phyloP scores from a whole-genome alignment of 2,329 filamentous ascomycete genomes.

The Ascochyta clinopodiicola region DNA sequence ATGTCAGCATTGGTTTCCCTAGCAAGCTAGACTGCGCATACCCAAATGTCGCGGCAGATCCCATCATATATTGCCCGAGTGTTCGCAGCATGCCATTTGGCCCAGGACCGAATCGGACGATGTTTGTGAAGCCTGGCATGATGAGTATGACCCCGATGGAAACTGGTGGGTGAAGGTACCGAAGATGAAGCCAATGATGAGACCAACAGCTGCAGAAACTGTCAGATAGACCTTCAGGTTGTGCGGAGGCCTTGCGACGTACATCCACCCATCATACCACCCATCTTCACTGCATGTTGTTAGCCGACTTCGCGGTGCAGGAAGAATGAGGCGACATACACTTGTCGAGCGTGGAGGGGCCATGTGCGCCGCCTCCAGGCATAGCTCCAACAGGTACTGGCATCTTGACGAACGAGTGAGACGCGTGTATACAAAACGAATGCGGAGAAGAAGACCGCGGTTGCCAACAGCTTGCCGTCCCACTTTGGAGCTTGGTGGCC shows the following conservation, averaged over 20 bases:
- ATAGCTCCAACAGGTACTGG: slow-evolving; percentile 62
- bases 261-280: slow-evolving; percentile 98
- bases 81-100: slow-evolving; percentile 93
- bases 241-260: slow-evolving; percentile 55
- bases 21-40: slow-evolving; percentile 53
- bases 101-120: slow-evolving; percentile 93
- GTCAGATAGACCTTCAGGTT: slow-evolving; percentile 21
- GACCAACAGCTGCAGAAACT: slow-evolving; percentile 77
- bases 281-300: slow-evolving; percentile 82
- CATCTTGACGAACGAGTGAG: slow-evolving; percentile 51
- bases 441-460: slow-evolving; percentile 23
- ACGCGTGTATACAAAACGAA: slow-evolving; percentile 12
- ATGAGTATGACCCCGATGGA: slow-evolving; percentile 25
- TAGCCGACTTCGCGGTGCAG: slow-evolving; percentile 35
- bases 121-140: slow-evolving; percentile 79
- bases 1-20: slow-evolving; percentile 23
- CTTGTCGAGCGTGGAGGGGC: slow-evolving; percentile 75
- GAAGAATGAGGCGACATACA: slow-evolving; percentile 55
- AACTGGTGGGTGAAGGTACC: slow-evolving; percentile 61
- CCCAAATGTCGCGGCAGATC: slow-evolving; percentile 95
- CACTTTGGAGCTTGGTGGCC: slow-evolving; percentile 14
- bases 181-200: slow-evolving; percentile 97
- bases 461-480: slow-evolving; percentile 15
- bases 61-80: slow-evolving; percentile 94
- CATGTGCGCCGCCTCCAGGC: slow-evolving; percentile 48